Base-by-base conservation (phyloP, 805 yeast species). In the Ogataea trehalophila region DNA sequence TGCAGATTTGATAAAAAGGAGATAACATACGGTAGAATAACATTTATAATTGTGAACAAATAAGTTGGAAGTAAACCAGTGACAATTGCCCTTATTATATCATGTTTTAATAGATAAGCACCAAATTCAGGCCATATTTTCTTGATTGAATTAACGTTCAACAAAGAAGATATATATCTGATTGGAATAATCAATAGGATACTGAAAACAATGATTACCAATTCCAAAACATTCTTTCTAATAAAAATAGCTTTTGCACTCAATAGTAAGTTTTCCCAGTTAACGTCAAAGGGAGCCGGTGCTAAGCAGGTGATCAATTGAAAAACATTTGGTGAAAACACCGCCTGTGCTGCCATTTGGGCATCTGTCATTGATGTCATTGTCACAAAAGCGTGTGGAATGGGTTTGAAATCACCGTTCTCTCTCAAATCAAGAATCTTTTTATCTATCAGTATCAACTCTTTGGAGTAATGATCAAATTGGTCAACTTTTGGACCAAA, bases 311-410 rank as follows among this genome's bases (percentile, higher is more conserved):
- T 87, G 34, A 90, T 87, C 46, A 94, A 73, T 48, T 85, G 88
- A 62, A 87, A 85, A 3, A 91, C 88, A 49, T 85, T 79, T 0
- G 98, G 97, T 55, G 94, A 96, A 47, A 94, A 70, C 0, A 92
- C 88, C 0, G 98, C 94, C 66, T 94, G 99, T 0, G 98, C 97
- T 5, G 95, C 88, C 90, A 94, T 85, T 64, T 94, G 99, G 0
- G 99, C 98, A 62, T 87, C 86, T 0, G 96, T 92, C 4, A 91
- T 97, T 0, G 94, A 79, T 50, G 86, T 87, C 96, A 94, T 85
- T 0, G 97, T 94, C 15, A 92, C 82, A 66, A 94, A 94, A 1
- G 83, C 83, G 36, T 73, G 63, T 1, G 75, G 65, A 3, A 74
- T 56, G 33, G 73, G 73, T 43, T 63, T 63, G 59, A 77, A 78